These are phyloP conservation scores for Neofusicoccum ribis DNA, from an alignment of 2,329 filamentous ascomycete species.

Conservation along the genomic window DNA sequence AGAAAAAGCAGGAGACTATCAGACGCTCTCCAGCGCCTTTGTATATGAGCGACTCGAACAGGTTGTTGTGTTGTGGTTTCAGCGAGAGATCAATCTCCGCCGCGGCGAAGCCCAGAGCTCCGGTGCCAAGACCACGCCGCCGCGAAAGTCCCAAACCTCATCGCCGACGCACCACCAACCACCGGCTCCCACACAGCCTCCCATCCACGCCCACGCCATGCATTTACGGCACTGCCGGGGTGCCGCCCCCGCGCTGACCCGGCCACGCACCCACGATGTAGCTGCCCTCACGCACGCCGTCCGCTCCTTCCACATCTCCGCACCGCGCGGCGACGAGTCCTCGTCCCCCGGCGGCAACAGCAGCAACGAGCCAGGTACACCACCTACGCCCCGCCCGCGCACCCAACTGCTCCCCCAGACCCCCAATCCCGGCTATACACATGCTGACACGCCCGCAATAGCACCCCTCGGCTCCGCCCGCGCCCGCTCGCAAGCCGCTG, in stretches of 20 bases:
- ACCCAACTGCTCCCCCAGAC: neutral
- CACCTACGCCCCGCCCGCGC: neutral
- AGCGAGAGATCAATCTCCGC: no score
- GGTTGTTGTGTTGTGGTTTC: no score
- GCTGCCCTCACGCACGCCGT: neutral
- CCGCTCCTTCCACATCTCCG: constrained; percentile 17
- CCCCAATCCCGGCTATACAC: neutral
- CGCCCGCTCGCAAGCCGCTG: constrained; percentile 6
- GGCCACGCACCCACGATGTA: neutral
- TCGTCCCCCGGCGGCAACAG: neutral
- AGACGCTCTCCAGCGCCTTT: no score
- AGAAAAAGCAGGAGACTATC: no score
- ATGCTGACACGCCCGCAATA: neutral
- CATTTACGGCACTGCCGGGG: constrained; percentile 9
- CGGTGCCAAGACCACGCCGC: neutral
- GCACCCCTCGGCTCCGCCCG: neutral
- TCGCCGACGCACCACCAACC: neutral
- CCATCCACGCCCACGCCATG: constrained; percentile 7
- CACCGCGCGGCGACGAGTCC: constrained; percentile 1
- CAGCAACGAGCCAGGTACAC: neutral
- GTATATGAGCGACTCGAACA: no score
- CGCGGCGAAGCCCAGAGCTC: neutral
- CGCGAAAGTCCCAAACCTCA: constrained; percentile 15
- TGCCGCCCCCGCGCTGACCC: neutral
- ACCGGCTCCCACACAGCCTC: neutral